A percentile compares a stretch with the other conserved stretches of the same genome.
Conservation (phyloP, 176 grass and related monocot species). For the Bothriochloa decipiens region DNA sequence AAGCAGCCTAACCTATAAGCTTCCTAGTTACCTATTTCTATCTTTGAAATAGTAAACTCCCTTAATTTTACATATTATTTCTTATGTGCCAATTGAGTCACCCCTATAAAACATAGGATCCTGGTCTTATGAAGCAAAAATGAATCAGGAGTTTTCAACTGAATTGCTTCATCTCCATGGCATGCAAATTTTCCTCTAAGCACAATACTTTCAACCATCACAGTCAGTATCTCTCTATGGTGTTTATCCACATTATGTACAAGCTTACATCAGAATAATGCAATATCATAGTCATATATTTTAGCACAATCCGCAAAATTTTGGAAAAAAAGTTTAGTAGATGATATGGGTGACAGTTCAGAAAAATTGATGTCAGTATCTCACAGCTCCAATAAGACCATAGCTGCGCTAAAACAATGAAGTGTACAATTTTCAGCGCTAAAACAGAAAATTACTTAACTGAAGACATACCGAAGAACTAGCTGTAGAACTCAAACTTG, state of each 20-base stretch:
- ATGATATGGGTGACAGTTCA: neutral
- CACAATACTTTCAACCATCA: neutral
- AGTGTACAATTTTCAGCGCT: neutral
- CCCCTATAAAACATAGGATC: neutral
- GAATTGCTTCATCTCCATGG: neutral
- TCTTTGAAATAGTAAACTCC: neutral
- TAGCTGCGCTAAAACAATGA: neutral
- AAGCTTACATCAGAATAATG: neutral
- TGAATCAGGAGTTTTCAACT: constrained; percentile 6
- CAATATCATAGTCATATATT: neutral
- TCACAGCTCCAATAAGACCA: constrained; percentile 13
- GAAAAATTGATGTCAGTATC: neutral
- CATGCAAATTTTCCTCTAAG: neutral
- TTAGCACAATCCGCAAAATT: neutral
- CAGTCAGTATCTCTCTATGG: neutral
- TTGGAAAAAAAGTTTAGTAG: constrained; percentile 26
- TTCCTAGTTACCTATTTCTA: neutral
- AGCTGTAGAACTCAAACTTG: constrained; percentile 32
- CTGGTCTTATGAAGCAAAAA: neutral
- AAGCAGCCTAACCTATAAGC: neutral
- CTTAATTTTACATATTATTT: neutral
- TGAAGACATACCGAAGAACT: constrained; percentile 31
- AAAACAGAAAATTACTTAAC: neutral
- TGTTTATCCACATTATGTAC: neutral
- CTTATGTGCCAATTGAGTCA: neutral